These are phyloP conservation scores for Malassezia restricta DNA, from an alignment of 1,284 basidiomycete genomes.

Conservation along the genomic window DNA sequence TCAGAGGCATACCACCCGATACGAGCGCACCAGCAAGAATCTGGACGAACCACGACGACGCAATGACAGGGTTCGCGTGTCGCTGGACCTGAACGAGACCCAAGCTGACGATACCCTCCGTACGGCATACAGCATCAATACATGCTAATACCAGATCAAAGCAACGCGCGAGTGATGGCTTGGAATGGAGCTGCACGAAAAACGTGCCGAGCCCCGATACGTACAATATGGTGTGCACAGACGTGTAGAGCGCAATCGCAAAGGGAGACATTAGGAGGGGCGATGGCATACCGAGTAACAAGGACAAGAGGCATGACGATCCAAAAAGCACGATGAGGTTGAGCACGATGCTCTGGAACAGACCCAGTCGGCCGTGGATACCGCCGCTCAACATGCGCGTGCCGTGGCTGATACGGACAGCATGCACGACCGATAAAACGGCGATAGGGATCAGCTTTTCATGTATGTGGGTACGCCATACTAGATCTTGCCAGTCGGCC, in stretches of 20 bases:
- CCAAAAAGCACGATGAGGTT: constrained; percentile 33
- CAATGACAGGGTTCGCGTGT: constrained; percentile 18
- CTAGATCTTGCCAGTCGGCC: constrained; percentile 11
- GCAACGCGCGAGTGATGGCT: constrained; percentile 3
- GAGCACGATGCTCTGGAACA: constrained; percentile 28
- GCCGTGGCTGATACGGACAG: constrained; percentile 27
- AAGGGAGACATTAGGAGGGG: constrained; percentile 22
- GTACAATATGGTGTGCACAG: constrained; percentile 17
- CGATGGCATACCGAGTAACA: constrained; percentile 22
- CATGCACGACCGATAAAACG: constrained; percentile 19
- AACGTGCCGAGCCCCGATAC: constrained; percentile 11
- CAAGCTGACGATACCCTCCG: constrained; percentile 28
- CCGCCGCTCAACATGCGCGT: constrained; percentile 26
- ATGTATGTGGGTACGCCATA: constrained; percentile 6
- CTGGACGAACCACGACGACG: constrained; percentile 21
- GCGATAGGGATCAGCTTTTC: constrained; percentile 20
- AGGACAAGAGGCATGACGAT: constrained; percentile 8
- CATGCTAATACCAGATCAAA: constrained; percentile 23
- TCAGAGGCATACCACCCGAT: constrained; percentile 26
- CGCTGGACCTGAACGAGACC: constrained; percentile 20
- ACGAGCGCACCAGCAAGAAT: constrained; percentile 25
- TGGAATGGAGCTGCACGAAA: constrained; percentile 14
- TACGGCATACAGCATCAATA: constrained; percentile 27
- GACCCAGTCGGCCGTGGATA: constrained; percentile 10
- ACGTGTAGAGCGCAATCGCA: constrained; percentile 26